Evolutionary conservation across 192 early-diverging fungal species (phyloP).

Genomic region (Polychytrium aggregatum): DNA sequence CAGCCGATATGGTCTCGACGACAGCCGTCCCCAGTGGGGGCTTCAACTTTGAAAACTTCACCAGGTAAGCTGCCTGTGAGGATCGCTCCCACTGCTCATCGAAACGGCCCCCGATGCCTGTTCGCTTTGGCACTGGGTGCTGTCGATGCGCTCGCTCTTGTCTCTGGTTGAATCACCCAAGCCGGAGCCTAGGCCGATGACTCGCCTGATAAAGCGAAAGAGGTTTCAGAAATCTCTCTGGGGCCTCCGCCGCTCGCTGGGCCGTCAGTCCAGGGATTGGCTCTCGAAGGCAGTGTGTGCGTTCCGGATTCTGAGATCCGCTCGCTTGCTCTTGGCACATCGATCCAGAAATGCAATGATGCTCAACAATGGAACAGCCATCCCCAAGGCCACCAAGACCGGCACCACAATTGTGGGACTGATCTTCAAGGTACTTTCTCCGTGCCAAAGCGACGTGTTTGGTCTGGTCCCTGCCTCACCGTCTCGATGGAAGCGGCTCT

Average conservation of each 20-base stretch:
- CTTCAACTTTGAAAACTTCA: constrained; percentile 81
- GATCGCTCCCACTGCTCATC: neutral
- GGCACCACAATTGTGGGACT: constrained; percentile 96
- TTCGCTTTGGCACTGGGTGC: no score
- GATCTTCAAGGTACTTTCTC: constrained; percentile 67
- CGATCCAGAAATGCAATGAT: constrained; percentile 60
- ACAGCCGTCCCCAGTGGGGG: constrained; percentile 58
- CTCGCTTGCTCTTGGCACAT: constrained; percentile 4
- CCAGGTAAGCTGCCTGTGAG: constrained; percentile 35
- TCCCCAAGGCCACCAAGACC: constrained; percentile 81
- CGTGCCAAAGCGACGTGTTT: no score
- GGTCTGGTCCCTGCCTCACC: no score
- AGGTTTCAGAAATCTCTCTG: no score
- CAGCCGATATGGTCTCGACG: no score
- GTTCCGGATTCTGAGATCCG: constrained; percentile 1
- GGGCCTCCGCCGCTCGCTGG: no score
- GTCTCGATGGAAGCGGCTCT: no score
- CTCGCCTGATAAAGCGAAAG: no score
- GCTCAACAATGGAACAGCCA: constrained; percentile 60
- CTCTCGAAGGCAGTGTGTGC: neutral
- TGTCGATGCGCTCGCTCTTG: no score
- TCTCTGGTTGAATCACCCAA: no score
- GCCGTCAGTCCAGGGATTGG: neutral
- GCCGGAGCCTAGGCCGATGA: no score
- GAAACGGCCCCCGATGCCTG: no score